These are phyloP conservation scores for Pseudoperonospora humuli DNA, from an alignment of 352 stramenopile species.

Conservation along the genomic window DNA sequence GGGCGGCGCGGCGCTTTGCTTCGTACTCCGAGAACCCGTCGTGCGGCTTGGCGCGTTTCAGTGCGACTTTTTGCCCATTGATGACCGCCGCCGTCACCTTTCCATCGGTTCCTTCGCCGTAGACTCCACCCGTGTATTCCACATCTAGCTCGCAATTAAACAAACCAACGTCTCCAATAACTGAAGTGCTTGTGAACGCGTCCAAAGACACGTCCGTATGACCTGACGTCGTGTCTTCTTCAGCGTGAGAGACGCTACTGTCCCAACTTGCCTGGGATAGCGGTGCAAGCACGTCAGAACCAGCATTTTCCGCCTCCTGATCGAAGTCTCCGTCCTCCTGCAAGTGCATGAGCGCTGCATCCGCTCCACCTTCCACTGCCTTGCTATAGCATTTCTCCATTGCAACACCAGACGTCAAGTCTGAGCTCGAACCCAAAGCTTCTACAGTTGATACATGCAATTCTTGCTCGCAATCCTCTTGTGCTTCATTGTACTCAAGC, in stretches of 20 bases:
- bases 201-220: slow-evolving; percentile 7
- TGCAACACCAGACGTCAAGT: slow-evolving; percentile 2
- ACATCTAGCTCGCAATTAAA: slow-evolving; percentile 81
- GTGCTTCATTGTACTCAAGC: slow-evolving; percentile 18
- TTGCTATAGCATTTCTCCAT: slow-evolving; percentile 1
- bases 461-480: slow-evolving; percentile 8
- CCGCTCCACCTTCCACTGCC: not conserved
- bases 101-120: slow-evolving; percentile 79
- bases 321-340: slow-evolving; percentile 13
- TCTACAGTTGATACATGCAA: not conserved
- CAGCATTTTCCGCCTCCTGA: slow-evolving; percentile 17
- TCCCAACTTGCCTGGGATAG: slow-evolving; percentile 26
- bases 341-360: slow-evolving; percentile 2
- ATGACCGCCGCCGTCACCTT: slow-evolving; percentile 74
- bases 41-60: slow-evolving; percentile 77
- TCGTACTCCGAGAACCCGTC: slow-evolving; percentile 68
- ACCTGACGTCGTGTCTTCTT: slow-evolving; percentile 1
- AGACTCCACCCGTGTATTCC: slow-evolving; percentile 74
- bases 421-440: not conserved
- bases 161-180: slow-evolving; percentile 76
- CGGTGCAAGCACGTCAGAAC: slow-evolving; percentile 10
- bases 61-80: slow-evolving; percentile 65
- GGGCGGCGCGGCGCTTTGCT: slow-evolving; percentile 67
- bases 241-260: slow-evolving; percentile 2
- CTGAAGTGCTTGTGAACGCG: slow-evolving; percentile 69